A percentile compares a stretch with the other conserved stretches of the same genome.
Evolutionary conservation across 192 early-diverging fungal genomes (phyloP).

Genomic region (Rhizophagus clarus): DNA sequence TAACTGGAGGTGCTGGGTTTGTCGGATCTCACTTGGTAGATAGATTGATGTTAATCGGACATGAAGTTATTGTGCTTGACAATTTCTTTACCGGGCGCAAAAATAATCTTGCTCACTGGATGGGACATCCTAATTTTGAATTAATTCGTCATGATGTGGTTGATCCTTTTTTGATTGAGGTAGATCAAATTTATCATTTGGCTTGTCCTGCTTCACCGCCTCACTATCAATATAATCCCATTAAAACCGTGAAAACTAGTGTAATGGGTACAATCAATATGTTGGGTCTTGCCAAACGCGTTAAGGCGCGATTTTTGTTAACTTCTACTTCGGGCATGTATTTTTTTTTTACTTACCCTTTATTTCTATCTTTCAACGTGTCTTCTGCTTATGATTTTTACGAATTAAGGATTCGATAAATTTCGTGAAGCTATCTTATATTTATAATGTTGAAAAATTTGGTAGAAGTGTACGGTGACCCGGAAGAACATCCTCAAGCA

Average conservation of each 20-base stretch:
- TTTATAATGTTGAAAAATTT: not conserved
- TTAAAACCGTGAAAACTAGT: constrained; percentile 83
- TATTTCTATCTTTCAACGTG: not conserved
- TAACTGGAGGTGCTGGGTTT: constrained; percentile 89
- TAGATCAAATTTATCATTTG: constrained; percentile 85
- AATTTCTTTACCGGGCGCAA: constrained; percentile 83
- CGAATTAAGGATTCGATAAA: constrained; percentile 1
- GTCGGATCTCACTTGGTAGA: constrained; percentile 84
- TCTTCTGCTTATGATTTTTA: not conserved
- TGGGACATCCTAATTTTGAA: constrained; percentile 82
- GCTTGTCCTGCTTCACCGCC: constrained; percentile 87
- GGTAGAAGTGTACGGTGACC: constrained; percentile 87
- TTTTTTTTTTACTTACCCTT: constrained; percentile 13
- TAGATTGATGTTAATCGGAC: constrained; percentile 79
- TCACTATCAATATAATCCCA: constrained; percentile 86
- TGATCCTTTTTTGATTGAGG: constrained; percentile 81
- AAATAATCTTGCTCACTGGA: constrained; percentile 80
- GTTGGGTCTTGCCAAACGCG: constrained; percentile 80
- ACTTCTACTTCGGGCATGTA: constrained; percentile 76
- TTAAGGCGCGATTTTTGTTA: constrained; percentile 76
- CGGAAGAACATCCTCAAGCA: constrained; percentile 81
- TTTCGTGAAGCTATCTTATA: not conserved
- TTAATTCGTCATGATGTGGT: constrained; percentile 82
- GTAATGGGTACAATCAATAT: constrained; percentile 89
- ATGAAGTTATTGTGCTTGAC: constrained; percentile 78